Conservation (phyloP, 495 filamentous ascomycete species). For the Annulohypoxylon stygium region DNA sequence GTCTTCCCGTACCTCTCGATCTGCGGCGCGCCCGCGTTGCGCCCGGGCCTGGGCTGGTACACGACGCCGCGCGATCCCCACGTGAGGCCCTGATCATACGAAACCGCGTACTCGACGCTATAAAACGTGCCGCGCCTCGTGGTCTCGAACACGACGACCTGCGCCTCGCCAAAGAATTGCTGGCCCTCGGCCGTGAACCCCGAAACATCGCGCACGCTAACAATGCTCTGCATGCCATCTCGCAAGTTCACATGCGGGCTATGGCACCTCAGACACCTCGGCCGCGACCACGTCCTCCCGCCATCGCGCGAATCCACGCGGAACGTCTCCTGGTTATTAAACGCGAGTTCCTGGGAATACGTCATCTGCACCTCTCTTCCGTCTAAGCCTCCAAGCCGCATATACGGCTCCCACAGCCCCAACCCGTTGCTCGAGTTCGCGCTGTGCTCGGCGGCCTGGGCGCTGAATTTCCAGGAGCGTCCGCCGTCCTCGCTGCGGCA, state of each 20-base stretch:
- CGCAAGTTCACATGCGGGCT: conserved; percentile 53
- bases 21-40: conserved; percentile 70
- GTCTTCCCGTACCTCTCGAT: conserved; percentile 67
- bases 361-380: conserved; percentile 67
- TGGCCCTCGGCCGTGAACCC: conserved; percentile 48
- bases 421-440: conserved; percentile 58
- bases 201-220: conserved; percentile 44
- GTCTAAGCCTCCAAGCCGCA: conserved; percentile 58
- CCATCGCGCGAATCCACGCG: conserved; percentile 67
- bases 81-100: conserved; percentile 67
- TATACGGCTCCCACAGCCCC: conserved; percentile 74
- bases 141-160: conserved; percentile 73
- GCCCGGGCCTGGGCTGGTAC: conserved; percentile 58
- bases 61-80: conserved; percentile 69
- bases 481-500: conserved; percentile 69
- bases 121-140: conserved; percentile 61
- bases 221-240: conserved; percentile 73
- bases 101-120: conserved; percentile 67
- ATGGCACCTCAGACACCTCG: conserved; percentile 48
- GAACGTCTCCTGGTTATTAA: conserved; percentile 69
- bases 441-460: conserved; percentile 59
- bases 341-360: conserved; percentile 60
- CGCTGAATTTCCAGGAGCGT: conserved; percentile 65
- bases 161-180: conserved; percentile 43
- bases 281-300: conserved; percentile 64